Conservation (phyloP, 2,329 filamentous ascomycete species). For the Penicillium sp. region DNA sequence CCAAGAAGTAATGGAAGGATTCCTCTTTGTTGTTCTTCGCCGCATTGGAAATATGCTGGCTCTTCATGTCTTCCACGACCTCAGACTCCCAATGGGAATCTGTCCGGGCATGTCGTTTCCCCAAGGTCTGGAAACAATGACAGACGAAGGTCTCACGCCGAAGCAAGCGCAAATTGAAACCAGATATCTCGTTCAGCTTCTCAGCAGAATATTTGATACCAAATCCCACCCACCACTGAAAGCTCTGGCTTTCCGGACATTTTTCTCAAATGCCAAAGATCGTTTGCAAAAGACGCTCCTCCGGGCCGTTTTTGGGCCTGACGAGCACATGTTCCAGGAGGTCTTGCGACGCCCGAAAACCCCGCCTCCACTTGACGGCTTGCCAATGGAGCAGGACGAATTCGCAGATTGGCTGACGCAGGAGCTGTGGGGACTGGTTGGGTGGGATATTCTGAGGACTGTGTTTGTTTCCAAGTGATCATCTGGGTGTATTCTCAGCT, state of each 20-base stretch:
- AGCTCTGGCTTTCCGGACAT: conserved; percentile 6
- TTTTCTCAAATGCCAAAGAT: conserved; percentile 27
- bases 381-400: conserved; percentile 32
- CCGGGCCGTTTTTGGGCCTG: conserved; percentile 43
- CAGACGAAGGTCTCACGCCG: conserved; percentile 25
- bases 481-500: neutral
- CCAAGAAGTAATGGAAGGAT: conserved; percentile 43
- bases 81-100: conserved; percentile 29
- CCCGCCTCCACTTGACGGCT: conserved; percentile 19
- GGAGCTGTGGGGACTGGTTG: conserved; percentile 59
- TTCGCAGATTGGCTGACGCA: conserved; percentile 57
- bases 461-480: neutral
- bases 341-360: conserved; percentile 26
- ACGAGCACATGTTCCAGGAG: conserved; percentile 33
- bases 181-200: conserved; percentile 37
- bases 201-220: conserved; percentile 32
- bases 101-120: conserved; percentile 33
- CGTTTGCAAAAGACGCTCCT: conserved; percentile 45
- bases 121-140: conserved; percentile 29
- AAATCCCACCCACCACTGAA: neutral
- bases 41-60: conserved; percentile 45
- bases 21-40: conserved; percentile 40
- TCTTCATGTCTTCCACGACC: conserved; percentile 41
- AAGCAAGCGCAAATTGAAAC: conserved; percentile 36
- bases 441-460: conserved; percentile 52